phyloP scores from a whole-genome alignment of 1,284 basidiomycete genomes.

The Ganoderma lingzhi region DNA sequence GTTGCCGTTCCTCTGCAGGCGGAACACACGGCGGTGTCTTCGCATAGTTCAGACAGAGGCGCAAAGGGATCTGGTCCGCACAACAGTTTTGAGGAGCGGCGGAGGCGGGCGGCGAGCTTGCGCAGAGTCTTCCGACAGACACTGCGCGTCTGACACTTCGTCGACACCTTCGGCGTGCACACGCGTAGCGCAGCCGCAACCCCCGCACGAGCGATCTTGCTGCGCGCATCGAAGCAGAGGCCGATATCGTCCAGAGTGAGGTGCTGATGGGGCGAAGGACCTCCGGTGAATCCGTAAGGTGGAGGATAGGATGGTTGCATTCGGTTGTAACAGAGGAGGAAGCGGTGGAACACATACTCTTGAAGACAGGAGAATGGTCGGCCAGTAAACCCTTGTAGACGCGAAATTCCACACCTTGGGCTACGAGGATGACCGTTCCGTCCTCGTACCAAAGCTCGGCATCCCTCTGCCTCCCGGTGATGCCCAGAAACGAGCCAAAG shows the following conservation, averaged over 20 bases:
- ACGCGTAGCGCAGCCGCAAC: not conserved
- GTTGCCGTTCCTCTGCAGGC: not conserved
- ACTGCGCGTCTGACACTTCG: not conserved
- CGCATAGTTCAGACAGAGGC: not conserved
- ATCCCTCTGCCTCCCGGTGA: not conserved
- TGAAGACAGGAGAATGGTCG: slow-evolving; percentile 73
- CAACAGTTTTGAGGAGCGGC: not conserved
- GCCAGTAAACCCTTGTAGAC: slow-evolving; percentile 74
- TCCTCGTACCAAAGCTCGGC: slow-evolving; percentile 74
- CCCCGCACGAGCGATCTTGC: slow-evolving; percentile 10
- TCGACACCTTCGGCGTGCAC: not conserved
- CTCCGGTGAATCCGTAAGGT: not conserved
- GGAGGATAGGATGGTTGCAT: not conserved
- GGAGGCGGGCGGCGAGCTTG: not conserved
- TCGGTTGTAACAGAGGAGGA: not conserved
- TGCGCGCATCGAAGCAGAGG: slow-evolving; percentile 1
- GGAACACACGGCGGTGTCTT: not conserved
- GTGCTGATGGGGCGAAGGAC: slow-evolving; percentile 4
- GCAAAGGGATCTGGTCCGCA: not conserved
- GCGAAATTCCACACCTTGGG: slow-evolving; percentile 64
- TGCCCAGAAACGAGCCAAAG: not conserved
- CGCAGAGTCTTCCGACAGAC: not conserved
- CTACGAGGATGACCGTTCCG: slow-evolving; percentile 69
- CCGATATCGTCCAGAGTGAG: slow-evolving; percentile 17
- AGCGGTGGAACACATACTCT: slow-evolving; percentile 31